Evolutionary conservation across 148 eudicot species (phyloP).

Genomic region (Rhododendron griersonianum): DNA sequence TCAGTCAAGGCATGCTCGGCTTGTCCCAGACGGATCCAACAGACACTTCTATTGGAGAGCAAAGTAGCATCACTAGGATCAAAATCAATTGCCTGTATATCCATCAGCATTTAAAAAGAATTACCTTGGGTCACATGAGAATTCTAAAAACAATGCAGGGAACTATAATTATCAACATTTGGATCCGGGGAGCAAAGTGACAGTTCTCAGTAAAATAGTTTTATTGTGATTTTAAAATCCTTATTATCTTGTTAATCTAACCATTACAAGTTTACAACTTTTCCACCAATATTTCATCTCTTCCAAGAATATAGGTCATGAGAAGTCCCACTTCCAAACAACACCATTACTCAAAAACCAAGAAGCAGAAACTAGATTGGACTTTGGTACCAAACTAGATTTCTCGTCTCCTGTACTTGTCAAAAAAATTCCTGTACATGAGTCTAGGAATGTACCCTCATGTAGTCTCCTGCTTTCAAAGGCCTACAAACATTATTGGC

Average conservation of each 20-base stretch:
- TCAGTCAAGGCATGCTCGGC: slow-evolving; percentile 81
- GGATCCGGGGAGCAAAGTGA: neutral
- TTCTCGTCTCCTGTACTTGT: neutral
- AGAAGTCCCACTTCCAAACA: neutral
- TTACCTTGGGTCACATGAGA: neutral
- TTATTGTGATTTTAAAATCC: neutral
- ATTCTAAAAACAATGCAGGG: neutral
- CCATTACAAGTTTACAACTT: neutral
- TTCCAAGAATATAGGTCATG: neutral
- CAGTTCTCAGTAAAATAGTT: neutral
- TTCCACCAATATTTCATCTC: neutral
- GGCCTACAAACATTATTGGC: neutral
- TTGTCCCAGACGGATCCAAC: slow-evolving; percentile 81
- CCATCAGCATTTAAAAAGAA: slow-evolving; percentile 9
- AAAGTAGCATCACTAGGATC: slow-evolving; percentile 85
- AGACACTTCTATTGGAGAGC: slow-evolving; percentile 87
- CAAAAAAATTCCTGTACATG: neutral
- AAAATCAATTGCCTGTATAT: slow-evolving; percentile 74
- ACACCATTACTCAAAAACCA: neutral
- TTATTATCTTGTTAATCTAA: neutral
- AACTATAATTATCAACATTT: neutral
- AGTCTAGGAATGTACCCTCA: neutral
- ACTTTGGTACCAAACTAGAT: neutral
- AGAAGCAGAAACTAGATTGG: neutral
- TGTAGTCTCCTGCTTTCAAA: neutral